Conservation (phyloP, 148 eudicot genomes). For the Polygonum maritimum region DNA sequence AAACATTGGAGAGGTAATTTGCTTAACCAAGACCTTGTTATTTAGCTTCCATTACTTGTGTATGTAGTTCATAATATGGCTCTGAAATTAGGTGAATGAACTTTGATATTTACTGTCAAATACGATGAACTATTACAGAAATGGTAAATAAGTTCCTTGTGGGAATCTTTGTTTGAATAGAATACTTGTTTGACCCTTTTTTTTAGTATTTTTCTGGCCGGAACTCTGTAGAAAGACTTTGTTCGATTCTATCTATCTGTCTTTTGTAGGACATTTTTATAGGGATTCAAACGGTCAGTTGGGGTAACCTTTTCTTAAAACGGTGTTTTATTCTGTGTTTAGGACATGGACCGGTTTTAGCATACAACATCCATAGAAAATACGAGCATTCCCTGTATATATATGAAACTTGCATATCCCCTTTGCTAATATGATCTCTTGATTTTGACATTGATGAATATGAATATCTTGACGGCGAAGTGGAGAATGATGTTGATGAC, state of each 20-base stretch:
- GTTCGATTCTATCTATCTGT: too few relatives aligned
- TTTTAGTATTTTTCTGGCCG: background rate
- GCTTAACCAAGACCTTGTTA: background rate
- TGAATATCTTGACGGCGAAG: constrained; percentile 1
- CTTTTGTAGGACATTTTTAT: too few relatives aligned
- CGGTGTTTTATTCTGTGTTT: too few relatives aligned
- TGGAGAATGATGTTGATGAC: constrained; percentile 13
- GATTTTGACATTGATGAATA: constrained; percentile 7
- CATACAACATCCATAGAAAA: background rate
- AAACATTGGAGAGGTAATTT: constrained; percentile 52
- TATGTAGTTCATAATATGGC: background rate
- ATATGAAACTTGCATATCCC: background rate
- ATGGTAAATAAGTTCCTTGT: background rate
- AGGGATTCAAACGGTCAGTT: too few relatives aligned
- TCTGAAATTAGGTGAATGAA: background rate
- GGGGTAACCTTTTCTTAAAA: too few relatives aligned
- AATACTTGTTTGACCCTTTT: background rate
- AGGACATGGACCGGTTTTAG: background rate
- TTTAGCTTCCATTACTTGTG: background rate
- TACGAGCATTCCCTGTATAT: background rate
- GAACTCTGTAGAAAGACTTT: too few relatives aligned
- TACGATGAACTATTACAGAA: background rate
- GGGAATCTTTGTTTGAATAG: background rate
- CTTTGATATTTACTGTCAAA: background rate
- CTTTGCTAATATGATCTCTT: constrained; percentile 1